phyloP scores from a whole-genome alignment of 2,329 filamentous ascomycete species.

The Ophiocordyceps polyrhachis-furcata region DNA sequence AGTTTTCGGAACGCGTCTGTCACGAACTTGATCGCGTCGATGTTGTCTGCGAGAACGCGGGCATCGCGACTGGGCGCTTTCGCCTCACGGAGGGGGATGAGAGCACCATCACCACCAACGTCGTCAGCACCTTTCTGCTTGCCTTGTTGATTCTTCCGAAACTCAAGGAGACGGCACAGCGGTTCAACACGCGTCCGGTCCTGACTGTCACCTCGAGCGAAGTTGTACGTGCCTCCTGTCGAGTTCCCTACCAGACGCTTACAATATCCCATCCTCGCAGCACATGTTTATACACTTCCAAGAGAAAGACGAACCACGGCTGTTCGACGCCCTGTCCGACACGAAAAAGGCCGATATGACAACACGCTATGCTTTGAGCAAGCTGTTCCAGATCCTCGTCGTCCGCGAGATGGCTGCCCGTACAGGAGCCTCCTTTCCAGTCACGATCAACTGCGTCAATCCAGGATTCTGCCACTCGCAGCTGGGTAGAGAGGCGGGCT shows the following conservation, averaged over 20 bases:
- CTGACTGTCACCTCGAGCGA: slow-evolving; percentile 9
- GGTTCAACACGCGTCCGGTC: slow-evolving; percentile 7
- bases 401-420: slow-evolving; percentile 8
- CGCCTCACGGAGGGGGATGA: slow-evolving; percentile 27
- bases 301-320: slow-evolving; percentile 9
- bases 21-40: neutral
- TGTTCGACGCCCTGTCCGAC: slow-evolving; percentile 12
- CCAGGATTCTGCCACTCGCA: slow-evolving; percentile 33
- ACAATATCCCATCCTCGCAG: neutral
- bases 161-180: slow-evolving; percentile 20
- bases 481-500: slow-evolving; percentile 18
- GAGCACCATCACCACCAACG: slow-evolving; percentile 30
- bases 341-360: slow-evolving; percentile 2
- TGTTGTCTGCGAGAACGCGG: slow-evolving; percentile 13
- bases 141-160: slow-evolving; percentile 30
- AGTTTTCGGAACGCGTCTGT: neutral
- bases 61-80: slow-evolving; percentile 14
- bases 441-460: slow-evolving; percentile 31
- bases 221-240: slow-evolving; percentile 6
- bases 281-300: slow-evolving; percentile 8
- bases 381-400: slow-evolving; percentile 12
- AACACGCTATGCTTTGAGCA: slow-evolving; percentile 11
- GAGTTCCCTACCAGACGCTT: slow-evolving; percentile 3
- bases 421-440: slow-evolving; percentile 4
- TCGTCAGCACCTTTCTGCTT: slow-evolving; percentile 31